Conservation (phyloP, 371 early-diverging fungal species). For the Mortierella polycephala region DNA sequence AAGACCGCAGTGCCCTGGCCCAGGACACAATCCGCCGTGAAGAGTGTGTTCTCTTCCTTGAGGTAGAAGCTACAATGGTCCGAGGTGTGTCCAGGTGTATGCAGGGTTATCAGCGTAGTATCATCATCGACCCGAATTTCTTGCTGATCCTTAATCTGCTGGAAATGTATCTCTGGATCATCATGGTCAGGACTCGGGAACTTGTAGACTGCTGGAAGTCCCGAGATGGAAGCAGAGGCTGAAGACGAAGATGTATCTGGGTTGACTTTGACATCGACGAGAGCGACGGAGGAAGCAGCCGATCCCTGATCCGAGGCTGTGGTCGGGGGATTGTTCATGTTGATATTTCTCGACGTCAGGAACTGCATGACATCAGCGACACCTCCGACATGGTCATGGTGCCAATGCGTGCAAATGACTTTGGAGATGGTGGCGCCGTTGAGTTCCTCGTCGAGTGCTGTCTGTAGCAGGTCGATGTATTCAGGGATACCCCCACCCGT, state of each 20-base stretch:
- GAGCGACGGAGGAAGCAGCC: conserved; percentile 26
- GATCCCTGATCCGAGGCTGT: conserved; percentile 41
- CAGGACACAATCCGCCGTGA: conserved; percentile 87
- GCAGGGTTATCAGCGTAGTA: conserved; percentile 69
- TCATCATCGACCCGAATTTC: conserved; percentile 67
- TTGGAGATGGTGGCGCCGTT: conserved; percentile 67
- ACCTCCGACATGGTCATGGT: conserved; percentile 86
- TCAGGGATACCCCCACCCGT: conserved; percentile 83
- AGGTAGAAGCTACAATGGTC: conserved; percentile 84
- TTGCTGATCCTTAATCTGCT: conserved; percentile 53
- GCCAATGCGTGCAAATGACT: conserved; percentile 89
- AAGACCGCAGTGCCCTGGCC: conserved; percentile 89
- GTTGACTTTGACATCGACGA: conserved; percentile 12
- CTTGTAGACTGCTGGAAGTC: conserved; percentile 39
- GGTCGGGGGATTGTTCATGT: conserved; percentile 22
- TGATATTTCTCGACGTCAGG: conserved; percentile 42
- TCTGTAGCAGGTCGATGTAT: conserved; percentile 66
- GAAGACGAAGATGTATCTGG: no score
- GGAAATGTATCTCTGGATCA: conserved; percentile 46
- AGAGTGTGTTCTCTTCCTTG: conserved; percentile 77
- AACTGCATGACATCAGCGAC: conserved; percentile 61
- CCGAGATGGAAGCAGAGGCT: background rate
- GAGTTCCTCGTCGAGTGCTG: conserved; percentile 60
- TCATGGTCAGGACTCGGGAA: conserved; percentile 36
- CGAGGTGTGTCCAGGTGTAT: conserved; percentile 87